These are phyloP conservation scores for Kluyveromyces aestuarii DNA, from an alignment of 805 yeast genomes.

Conservation along the genomic window DNA sequence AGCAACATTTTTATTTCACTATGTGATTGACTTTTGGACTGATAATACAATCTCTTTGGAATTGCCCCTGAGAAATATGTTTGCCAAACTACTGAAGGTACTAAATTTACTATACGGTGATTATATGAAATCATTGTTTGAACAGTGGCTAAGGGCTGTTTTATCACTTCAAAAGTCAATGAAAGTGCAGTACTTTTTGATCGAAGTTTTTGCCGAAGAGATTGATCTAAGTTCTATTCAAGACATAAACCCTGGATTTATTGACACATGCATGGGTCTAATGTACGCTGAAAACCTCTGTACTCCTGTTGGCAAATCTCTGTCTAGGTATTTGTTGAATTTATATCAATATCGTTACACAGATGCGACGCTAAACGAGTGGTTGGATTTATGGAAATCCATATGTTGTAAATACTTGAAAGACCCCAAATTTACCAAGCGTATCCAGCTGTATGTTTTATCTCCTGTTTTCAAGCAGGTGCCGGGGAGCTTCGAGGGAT, in stretches of 20 bases:
- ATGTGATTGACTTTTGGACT: conserved; percentile 59
- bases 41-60: conserved; percentile 63
- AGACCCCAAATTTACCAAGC: conserved; percentile 29
- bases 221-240: conserved; percentile 36
- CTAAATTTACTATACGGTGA: conserved; percentile 22
- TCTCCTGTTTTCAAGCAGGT: conserved; percentile 48
- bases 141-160: conserved; percentile 38
- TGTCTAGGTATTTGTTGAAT: conserved; percentile 33
- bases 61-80: conserved; percentile 56
- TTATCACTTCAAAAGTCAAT: conserved; percentile 40
- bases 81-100: conserved; percentile 42
- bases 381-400: conserved; percentile 47
- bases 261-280: conserved; percentile 36
- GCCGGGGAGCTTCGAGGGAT: conserved; percentile 34
- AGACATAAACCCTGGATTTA: conserved; percentile 36
- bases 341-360: conserved; percentile 26
- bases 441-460: conserved; percentile 49
- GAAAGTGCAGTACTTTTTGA: conserved; percentile 51
- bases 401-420: conserved; percentile 31
- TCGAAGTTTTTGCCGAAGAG: conserved; percentile 48
- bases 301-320: conserved; percentile 53
- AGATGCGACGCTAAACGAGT: conserved; percentile 17
- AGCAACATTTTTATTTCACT: conserved; percentile 35
- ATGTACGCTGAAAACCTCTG: conserved; percentile 55
- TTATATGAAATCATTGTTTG: conserved; percentile 19